phyloP scores from a whole-genome alignment of 2,329 filamentous ascomycete species.

The Penicillium crustosum region DNA sequence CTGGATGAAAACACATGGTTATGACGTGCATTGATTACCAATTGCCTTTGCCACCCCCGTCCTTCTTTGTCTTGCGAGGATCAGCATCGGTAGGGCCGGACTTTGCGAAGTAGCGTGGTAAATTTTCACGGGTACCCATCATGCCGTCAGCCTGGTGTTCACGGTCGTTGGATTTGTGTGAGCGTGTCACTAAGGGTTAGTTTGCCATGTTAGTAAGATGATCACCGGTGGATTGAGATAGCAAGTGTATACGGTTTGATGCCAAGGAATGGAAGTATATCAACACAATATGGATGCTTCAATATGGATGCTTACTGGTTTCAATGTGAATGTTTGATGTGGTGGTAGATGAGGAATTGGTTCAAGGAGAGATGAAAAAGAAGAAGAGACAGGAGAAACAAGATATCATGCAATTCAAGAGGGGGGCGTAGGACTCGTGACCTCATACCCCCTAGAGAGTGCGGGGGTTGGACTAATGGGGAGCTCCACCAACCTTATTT shows the following conservation, averaged over 20 bases:
- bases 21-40: slow-evolving; percentile 63
- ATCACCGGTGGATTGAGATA: neutral
- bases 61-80: slow-evolving; percentile 95
- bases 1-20: neutral
- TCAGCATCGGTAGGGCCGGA: slow-evolving; percentile 75
- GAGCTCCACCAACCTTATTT: slow-evolving; percentile 5
- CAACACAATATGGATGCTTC: too few species aligned
- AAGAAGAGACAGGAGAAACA: neutral
- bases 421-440: slow-evolving; percentile 20
- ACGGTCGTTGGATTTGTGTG: slow-evolving; percentile 92
- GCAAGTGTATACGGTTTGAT: neutral
- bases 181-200: slow-evolving; percentile 77
- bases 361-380: neutral
- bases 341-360: neutral
- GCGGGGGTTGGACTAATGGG: slow-evolving; percentile 13
- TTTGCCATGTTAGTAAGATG: neutral
- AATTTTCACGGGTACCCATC: slow-evolving; percentile 65
- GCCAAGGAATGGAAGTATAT: neutral
- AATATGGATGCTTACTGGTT: neutral
- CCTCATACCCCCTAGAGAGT: slow-evolving; percentile 22
- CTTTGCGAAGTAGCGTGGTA: slow-evolving; percentile 94
- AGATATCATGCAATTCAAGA: neutral
- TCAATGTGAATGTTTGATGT: neutral
- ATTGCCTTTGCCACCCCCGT: slow-evolving; percentile 87
- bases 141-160: slow-evolving; percentile 80